Evolutionary conservation across 2,329 filamentous ascomycete species (phyloP), one percentile per base, ranked within the genome.

Genomic region (Thyridium curvatum): DNA sequence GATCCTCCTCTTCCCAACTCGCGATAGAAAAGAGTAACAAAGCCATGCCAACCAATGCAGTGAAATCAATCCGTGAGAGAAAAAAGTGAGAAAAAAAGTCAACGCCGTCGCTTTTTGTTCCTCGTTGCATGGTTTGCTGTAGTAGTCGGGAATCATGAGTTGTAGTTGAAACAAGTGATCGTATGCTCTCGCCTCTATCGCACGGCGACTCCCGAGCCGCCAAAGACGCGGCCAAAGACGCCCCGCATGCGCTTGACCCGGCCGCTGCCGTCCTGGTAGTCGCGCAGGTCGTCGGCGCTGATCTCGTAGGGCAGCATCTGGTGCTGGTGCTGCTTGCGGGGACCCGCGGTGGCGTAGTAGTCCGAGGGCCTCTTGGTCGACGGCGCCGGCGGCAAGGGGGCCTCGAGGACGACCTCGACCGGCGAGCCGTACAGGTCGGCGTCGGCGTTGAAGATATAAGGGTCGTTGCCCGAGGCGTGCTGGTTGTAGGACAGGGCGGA

Each of bases 261-360:
- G 62, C 73, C 74, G 34, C 59, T 56, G 31, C 59, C 63, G 35
- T 73, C 66, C 44, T 74, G 68, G 33, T 74, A 53, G 41, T 68
- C 64, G 43, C 66, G 65, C 42, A 76, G 65, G 42, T 77, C 68
- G 18, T 77, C 72, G 28, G 61, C 51, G 43, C 66, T 68, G 48
- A 77, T 73, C 58, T 78, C 74, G 55, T 77, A 78, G 6, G 74
- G 71, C 4, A 77, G 67, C 46, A 70, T 51, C 35, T 53, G 50
- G 44, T 58, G 45, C 35, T 53, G 50, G 44, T 58, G 45, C 39
- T 50, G 46, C 46, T 54, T 51, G 35, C 28, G 38, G 44, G 44
- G 30, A n/a, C n/a, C n/a, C n/a, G n/a, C 40, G 31, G 29, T 56
- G 16, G 50, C 49, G 46, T 51, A 50, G 16, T 56, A 52, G 14